Evolutionary conservation across 2,329 filamentous ascomycete genomes (phyloP), one percentile per base, ranked within the genome.

Genomic region (Sphaerulina populicola): DNA sequence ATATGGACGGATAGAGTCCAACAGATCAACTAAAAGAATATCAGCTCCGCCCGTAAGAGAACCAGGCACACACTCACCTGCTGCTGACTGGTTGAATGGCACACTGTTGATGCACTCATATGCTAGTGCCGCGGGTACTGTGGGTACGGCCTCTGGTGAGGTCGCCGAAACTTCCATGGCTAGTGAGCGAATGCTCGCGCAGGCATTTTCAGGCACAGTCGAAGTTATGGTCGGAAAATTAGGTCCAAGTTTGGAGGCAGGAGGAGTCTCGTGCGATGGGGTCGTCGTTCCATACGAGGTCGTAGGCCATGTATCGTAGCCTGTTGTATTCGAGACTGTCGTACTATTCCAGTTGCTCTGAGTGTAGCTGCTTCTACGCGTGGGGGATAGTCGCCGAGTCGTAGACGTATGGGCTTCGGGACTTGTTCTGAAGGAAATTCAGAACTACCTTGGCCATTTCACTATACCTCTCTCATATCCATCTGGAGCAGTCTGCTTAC

Each of bases 101-200:
- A 74, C 68, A 14, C 67, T 70, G 15, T 66, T 72, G 11, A 74
- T 65, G 55, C 73, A 75, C 4, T 74, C 69, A 54, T 72, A 73
- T 2, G 72, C 73, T 44, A 74, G 55, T 48, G 68, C 52, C 6
- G 72, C 72, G 23, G 71, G 64, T 4, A 75, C 69, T 9, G 67
- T 72, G 1, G 70, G 69, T 4, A 62, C 60, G 27, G 62, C 61
- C 6, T 27, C 56, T 11, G 63, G 58, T 4, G 10, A 30, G 10
- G 36, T 33, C 18, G 38, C 31, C 12, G 38, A 44, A 6, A 36
- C 40, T 27, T 31, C 30, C n/a, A 33, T 56, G 55, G 43, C 48
- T 53, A n/a, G 57, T 58, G 37, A 56, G 55, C n/a, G 61, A 60
- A 67, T 58, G 21, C 55, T 63, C 15, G 55, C 61, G 46, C 64